Evolutionary conservation across 2,329 filamentous ascomycete genomes (phyloP), one percentile per base, ranked within the genome.

Genomic region (Cladosporium oxysporum): DNA sequence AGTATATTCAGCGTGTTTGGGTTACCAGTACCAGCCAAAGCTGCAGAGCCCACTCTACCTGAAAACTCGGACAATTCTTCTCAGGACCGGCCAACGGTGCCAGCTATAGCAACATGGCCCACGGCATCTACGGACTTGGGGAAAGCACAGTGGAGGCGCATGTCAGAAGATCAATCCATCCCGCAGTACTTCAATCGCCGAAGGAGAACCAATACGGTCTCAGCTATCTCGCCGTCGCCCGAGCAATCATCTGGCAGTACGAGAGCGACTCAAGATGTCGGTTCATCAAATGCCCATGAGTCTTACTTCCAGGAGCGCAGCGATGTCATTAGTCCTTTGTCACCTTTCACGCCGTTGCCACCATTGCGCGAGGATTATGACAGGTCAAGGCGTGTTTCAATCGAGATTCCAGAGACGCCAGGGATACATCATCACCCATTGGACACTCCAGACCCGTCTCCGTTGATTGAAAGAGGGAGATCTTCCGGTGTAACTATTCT

Each of bases 1-100:
- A 62, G 67, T 11, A 63, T 72, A 4, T 68, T 70, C 59, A 67
- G 62, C 21, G 31, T 71, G 1, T 72, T 72, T 18, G 65, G 69
- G 1, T 67, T 68, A 62, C 63, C 60, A 7, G 62, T 62, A 6
- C 23, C 61, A 16, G 23, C 11, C 14, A 64, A 64, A 52, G 52
- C 14, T 14, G 11, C 52, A 37, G 44, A 26, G 21, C 3, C 18
- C 6, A 33, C 5, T n/a, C 8, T 14, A 14, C 49, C 33, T 2
- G 60, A 55, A 2, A 44, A 29, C 1, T 8, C n/a, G 16, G 33
- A 41, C 31, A 29, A 14, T 5, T 2, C 12, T 10, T 23, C 60
- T 37, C 31, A 26, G 3, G 49, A 55, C 31, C 6, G 8, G 2
- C 23, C 60, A 2, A 31, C 33, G 4, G 18, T 23, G 16, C 60